Evolutionary conservation across 2,329 filamentous ascomycete genomes (phyloP).

Genomic region (Ascochyta lentis): DNA sequence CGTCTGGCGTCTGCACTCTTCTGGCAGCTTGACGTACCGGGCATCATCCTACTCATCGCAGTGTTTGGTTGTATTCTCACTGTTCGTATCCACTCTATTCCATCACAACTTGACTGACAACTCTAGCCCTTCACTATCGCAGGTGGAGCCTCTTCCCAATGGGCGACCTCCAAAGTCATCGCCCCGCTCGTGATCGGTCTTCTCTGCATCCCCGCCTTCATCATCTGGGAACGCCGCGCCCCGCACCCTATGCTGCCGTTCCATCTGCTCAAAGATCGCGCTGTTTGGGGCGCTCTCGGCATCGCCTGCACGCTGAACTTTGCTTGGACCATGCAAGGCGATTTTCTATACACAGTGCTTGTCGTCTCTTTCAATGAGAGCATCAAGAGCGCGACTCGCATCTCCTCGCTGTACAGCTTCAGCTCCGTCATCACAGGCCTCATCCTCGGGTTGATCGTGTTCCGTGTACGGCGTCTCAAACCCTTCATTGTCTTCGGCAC

Average conservation of each 20-base stretch:
- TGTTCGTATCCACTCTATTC: not conserved
- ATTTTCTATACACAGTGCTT: conserved; percentile 70
- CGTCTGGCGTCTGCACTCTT: conserved; percentile 57
- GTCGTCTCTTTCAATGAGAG: conserved; percentile 67
- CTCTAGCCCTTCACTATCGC: conserved; percentile 59
- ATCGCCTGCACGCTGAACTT: conserved; percentile 54
- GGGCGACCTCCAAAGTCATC: conserved; percentile 60
- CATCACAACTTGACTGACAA: not conserved
- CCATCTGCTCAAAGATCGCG: conserved; percentile 66
- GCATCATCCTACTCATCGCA: conserved; percentile 56
- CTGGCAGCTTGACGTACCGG: conserved; percentile 62
- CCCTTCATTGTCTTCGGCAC: conserved; percentile 68
- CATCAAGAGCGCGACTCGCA: conserved; percentile 63
- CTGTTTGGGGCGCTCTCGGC: conserved; percentile 68
- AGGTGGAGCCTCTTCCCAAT: conserved; percentile 56
- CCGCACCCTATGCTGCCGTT: conserved; percentile 65
- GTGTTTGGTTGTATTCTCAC: conserved; percentile 58
- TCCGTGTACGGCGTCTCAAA: conserved; percentile 64
- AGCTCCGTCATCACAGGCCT: conserved; percentile 64
- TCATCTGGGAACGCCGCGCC: conserved; percentile 61
- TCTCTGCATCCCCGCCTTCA: conserved; percentile 56
- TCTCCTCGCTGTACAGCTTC: conserved; percentile 66
- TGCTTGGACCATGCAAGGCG: conserved; percentile 67
- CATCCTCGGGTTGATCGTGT: conserved; percentile 63
- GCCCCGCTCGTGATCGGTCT: conserved; percentile 60